A percentile compares a stretch with the other conserved stretches of the same genome.
These are phyloP conservation scores for Phytophthora podocarpi DNA, from an alignment of 352 stramenopile genomes.

Conservation along the genomic window DNA sequence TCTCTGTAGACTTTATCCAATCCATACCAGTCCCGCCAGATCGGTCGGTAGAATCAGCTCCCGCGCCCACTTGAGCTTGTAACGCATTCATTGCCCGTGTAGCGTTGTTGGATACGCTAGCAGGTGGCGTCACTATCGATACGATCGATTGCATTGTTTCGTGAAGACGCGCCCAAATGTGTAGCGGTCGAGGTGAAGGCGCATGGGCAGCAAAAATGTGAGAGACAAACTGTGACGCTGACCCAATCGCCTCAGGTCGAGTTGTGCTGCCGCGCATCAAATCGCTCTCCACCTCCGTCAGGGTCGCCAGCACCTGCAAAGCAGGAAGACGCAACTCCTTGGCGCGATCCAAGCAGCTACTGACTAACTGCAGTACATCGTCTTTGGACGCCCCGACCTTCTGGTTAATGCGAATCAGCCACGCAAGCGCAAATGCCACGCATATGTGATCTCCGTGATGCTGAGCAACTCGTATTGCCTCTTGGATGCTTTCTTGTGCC, in stretches of 20 bases:
- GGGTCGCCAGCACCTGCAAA: constrained; percentile 48
- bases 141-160: constrained; percentile 35
- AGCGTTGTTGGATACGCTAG: constrained; percentile 20
- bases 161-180: constrained; percentile 50
- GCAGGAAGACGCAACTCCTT: constrained; percentile 62
- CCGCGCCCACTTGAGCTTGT: constrained; percentile 30
- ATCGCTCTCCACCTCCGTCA: constrained; percentile 60
- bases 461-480: constrained; percentile 93
- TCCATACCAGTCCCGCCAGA: constrained; percentile 40
- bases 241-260: constrained; percentile 8
- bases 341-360: constrained; percentile 60
- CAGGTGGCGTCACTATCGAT: constrained; percentile 27
- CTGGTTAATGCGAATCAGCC: constrained; percentile 79
- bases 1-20: constrained; percentile 61
- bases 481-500: constrained; percentile 88
- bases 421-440: constrained; percentile 92
- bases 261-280: constrained; percentile 36
- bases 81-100: constrained; percentile 28
- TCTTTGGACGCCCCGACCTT: constrained; percentile 63
- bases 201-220: constrained; percentile 37
- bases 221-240: constrained; percentile 30
- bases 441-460: constrained; percentile 92
- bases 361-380: constrained; percentile 51
- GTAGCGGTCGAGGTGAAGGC: constrained; percentile 42
- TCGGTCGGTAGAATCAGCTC: constrained; percentile 3